A percentile compares a stretch with the other conserved stretches of the same genome.
Evolutionary conservation across 2,329 filamentous ascomycete species (phyloP).

Genomic region (Calonectria honghensis): DNA sequence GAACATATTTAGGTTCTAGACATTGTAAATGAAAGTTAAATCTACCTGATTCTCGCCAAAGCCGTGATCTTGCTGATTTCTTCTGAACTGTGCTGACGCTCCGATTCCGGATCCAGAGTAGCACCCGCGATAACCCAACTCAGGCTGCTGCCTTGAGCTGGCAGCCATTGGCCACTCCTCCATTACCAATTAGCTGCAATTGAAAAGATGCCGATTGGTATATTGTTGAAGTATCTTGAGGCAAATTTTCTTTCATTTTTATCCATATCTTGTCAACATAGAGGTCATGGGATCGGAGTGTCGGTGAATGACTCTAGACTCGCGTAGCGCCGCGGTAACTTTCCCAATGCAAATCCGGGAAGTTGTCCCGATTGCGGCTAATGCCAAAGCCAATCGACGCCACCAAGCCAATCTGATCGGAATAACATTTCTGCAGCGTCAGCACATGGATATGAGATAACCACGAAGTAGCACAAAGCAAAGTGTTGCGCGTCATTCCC

Average conservation of each 20-base stretch:
- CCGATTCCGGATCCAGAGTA: neutral
- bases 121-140: neutral
- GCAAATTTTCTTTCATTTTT: neutral
- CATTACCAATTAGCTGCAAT: neutral
- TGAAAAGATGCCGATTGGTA: neutral
- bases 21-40: neutral
- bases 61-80: neutral
- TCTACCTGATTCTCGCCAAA: neutral
- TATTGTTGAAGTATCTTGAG: neutral
- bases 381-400: neutral
- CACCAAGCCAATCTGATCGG: neutral
- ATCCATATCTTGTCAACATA: neutral
- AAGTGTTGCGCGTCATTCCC: neutral
- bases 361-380: neutral
- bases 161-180: neutral
- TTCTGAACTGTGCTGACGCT: neutral
- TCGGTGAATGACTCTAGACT: neutral
- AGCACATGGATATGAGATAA: neutral
- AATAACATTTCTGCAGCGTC: neutral
- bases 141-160: neutral
- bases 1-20: neutral
- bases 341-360: neutral
- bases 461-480: neutral
- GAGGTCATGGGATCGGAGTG: neutral
- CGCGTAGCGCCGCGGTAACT: neutral